Evolutionary conservation across 2,329 filamentous ascomycete species (phyloP).

Genomic region (Setomelanomma holmii): DNA sequence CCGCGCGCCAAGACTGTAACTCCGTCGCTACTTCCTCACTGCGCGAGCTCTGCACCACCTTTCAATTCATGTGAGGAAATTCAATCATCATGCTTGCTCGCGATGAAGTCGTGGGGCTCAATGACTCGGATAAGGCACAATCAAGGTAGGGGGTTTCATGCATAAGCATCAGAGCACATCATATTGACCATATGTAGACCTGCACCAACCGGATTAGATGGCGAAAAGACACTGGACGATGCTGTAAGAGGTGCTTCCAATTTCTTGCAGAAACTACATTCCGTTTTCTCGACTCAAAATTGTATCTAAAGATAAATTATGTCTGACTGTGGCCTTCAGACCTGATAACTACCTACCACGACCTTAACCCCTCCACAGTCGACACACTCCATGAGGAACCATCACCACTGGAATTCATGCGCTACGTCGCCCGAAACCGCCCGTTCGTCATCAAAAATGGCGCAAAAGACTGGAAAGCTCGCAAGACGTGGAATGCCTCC

Average conservation of each 20-base stretch:
- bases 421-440: constrained; percentile 74
- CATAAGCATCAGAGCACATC: neutral
- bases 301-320: neutral
- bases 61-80: neutral
- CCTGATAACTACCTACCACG: constrained; percentile 74
- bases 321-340: constrained; percentile 20
- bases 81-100: constrained; percentile 18
- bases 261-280: constrained; percentile 2
- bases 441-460: constrained; percentile 75
- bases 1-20: constrained; percentile 28
- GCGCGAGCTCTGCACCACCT: constrained; percentile 9
- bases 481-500: constrained; percentile 66
- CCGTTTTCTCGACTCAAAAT: neutral
- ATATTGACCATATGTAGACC: constrained; percentile 23
- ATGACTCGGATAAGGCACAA: constrained; percentile 15
- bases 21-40: constrained; percentile 12
- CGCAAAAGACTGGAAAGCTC: constrained; percentile 69
- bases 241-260: constrained; percentile 47
- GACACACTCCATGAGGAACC: constrained; percentile 70
- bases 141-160: constrained; percentile 16
- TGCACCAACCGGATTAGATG: constrained; percentile 39
- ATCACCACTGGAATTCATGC: constrained; percentile 80
- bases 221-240: constrained; percentile 31
- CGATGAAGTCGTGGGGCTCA: constrained; percentile 30
- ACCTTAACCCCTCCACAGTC: constrained; percentile 69